Percentiles rank a stretch among this genome's conserved stretches.
Conservation (phyloP, 2,329 filamentous ascomycete species). For the Penicillium sp. region DNA sequence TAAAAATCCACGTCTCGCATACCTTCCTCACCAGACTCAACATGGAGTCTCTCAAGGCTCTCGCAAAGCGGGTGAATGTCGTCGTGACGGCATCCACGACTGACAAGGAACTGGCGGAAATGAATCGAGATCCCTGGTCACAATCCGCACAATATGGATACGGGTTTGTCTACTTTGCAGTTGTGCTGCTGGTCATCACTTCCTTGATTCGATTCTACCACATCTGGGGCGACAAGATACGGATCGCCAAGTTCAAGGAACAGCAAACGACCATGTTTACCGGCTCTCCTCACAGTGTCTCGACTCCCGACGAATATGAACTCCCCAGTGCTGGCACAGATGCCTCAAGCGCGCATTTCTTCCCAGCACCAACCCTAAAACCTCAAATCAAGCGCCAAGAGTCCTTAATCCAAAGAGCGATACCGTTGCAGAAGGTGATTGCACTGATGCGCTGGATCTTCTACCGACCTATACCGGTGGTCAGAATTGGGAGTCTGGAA, state of each 20-base stretch:
- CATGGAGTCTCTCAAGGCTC: slow-evolving; percentile 26
- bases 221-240: slow-evolving; percentile 89
- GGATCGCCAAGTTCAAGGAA: slow-evolving; percentile 85
- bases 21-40: slow-evolving; percentile 8
- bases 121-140: slow-evolving; percentile 72
- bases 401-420: slow-evolving; percentile 74
- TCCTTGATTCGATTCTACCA: slow-evolving; percentile 77
- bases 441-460: slow-evolving; percentile 87
- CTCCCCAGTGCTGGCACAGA: slow-evolving; percentile 61
- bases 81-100: slow-evolving; percentile 59
- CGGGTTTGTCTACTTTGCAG: slow-evolving; percentile 85
- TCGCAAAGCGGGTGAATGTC: slow-evolving; percentile 57
- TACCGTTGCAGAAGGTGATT: slow-evolving; percentile 73
- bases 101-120: slow-evolving; percentile 57
- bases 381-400: slow-evolving; percentile 62
- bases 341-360: slow-evolving; percentile 71
- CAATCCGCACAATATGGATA: slow-evolving; percentile 82
- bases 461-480: slow-evolving; percentile 79
- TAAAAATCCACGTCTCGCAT: background rate
- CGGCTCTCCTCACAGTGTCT: slow-evolving; percentile 56
- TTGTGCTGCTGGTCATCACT: slow-evolving; percentile 69
- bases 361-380: slow-evolving; percentile 64
- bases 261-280: slow-evolving; percentile 66
- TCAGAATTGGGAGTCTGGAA: slow-evolving; percentile 67
- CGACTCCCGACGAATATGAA: slow-evolving; percentile 62